Evolutionary conservation across 768 basidiomycete species (phyloP), one percentile per base, ranked within the genome.

Genomic region (Multifurca ochricompacta): DNA sequence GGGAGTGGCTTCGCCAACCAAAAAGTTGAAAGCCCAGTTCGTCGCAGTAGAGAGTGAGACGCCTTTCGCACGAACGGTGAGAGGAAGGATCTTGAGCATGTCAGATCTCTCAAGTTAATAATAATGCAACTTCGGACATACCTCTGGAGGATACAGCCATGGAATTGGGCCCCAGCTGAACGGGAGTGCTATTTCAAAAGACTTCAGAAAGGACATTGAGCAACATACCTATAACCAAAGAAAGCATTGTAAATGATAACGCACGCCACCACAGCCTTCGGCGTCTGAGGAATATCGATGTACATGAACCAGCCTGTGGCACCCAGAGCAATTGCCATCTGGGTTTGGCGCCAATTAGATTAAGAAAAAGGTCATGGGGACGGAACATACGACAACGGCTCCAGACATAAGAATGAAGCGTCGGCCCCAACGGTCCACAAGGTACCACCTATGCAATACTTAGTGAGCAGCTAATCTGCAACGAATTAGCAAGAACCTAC

Each of bases 251-350:
- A 97, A 41, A 92, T 73, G 50, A 98, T 84, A 3, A 98, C 93
- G 59, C 87, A 92, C 3, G 78, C 65, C 2, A 97, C 93, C 8
- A 96, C 94, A 23, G 85, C 91, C 47, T 81, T 79, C 0, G 94
- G 90, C 3, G 94, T 96, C 59, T 79, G 77, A 1, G 87, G 77
- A 30, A 91, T 79, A 65, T 95, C 91, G 32, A 96, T 78, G 64
- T 88, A 89, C 80, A 96, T 89, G 83, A 88, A 96, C 81, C 84
- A 93, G 14, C 93, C 94, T 2, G 88, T 91, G 19, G 87, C 74
- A 11, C 80, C 77, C 13, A 97, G 74, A 0, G 92, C 76, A 30
- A 83, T 67, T 13, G 85, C 86, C 93, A 95, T 96, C 83, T 91
- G 56, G 16, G 21, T 48, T n/a, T 1, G 34, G 11, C 35, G 9